Percentiles rank a stretch among this genome's conserved stretches.
phyloP scores from a whole-genome alignment of 2,329 filamentous ascomycete genomes.

The Coccinonectria pachysandricola region DNA sequence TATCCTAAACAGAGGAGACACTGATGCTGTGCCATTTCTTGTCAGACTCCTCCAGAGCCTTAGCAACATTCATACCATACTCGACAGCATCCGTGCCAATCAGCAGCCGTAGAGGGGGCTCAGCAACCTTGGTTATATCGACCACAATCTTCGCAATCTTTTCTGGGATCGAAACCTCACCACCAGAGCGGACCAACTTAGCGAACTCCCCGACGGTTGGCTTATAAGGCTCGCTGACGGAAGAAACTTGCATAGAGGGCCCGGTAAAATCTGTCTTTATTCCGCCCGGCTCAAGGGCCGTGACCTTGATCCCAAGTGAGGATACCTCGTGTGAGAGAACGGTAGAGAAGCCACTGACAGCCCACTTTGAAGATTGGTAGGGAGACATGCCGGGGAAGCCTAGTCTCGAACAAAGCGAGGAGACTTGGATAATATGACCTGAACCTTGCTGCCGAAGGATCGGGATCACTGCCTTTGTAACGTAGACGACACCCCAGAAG shows the following conservation, averaged over 20 bases:
- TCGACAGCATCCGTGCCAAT: slow-evolving; percentile 20
- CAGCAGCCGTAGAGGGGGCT: slow-evolving; percentile 23
- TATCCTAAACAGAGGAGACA: slow-evolving; percentile 1
- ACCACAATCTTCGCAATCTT: slow-evolving; percentile 21
- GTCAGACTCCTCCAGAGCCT: slow-evolving; percentile 19
- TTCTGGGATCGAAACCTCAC: slow-evolving; percentile 4
- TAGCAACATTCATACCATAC: slow-evolving; percentile 10
- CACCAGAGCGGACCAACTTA: slow-evolving; percentile 2
- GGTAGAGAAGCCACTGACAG: slow-evolving; percentile 27
- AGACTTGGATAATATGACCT: slow-evolving; percentile 30
- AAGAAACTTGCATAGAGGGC: slow-evolving; percentile 15
- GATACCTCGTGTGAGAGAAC: slow-evolving; percentile 25
- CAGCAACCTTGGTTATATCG: slow-evolving; percentile 14
- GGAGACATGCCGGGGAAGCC: slow-evolving; percentile 23
- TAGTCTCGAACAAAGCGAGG: slow-evolving; percentile 26
- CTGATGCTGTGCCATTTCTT: slow-evolving; percentile 19
- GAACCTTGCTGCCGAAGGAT: slow-evolving; percentile 21
- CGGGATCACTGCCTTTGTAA: slow-evolving; percentile 34
- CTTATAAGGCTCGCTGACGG: slow-evolving; percentile 25
- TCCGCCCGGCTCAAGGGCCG: slow-evolving; percentile 29
- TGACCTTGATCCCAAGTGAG: slow-evolving; percentile 28
- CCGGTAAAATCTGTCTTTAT: slow-evolving; percentile 31
- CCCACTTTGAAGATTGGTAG: slow-evolving; percentile 31
- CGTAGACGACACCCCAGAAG: slow-evolving; percentile 45
- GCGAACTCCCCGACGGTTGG: slow-evolving; percentile 23